phyloP scores from a whole-genome alignment of 1,139 yeast genomes.

The Arxiozyma telluris region DNA sequence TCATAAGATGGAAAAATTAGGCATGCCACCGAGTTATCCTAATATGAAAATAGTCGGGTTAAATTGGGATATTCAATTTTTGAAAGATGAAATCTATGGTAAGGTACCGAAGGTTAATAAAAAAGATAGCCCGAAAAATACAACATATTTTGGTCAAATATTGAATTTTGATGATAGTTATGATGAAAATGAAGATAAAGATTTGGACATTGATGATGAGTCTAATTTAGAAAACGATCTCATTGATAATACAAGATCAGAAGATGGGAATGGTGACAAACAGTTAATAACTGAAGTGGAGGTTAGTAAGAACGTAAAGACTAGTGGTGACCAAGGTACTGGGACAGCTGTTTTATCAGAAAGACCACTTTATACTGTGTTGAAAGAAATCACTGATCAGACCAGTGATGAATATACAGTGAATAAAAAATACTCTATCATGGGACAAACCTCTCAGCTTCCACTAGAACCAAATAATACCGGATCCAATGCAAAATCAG shows the following conservation, averaged over 20 bases:
- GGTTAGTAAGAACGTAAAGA: background rate
- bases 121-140: slow-evolving; percentile 4
- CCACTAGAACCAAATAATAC: background rate
- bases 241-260: background rate
- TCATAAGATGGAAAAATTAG: slow-evolving; percentile 55
- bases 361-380: slow-evolving; percentile 36
- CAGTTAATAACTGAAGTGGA: background rate
- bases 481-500: background rate
- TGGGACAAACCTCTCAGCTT: slow-evolving; percentile 20
- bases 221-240: background rate
- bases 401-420: slow-evolving; percentile 4
- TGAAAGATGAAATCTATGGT: slow-evolving; percentile 31
- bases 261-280: background rate
- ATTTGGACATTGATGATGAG: slow-evolving; percentile 1
- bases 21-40: slow-evolving; percentile 82
- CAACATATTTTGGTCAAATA: slow-evolving; percentile 19
- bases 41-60: slow-evolving; percentile 51
- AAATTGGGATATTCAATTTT: slow-evolving; percentile 30
- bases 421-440: slow-evolving; percentile 16
- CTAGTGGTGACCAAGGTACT: background rate
- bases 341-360: slow-evolving; percentile 14
- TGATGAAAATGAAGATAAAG: background rate
- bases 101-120: slow-evolving; percentile 30
- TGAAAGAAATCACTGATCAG: slow-evolving; percentile 31
- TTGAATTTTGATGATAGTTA: slow-evolving; percentile 14